phyloP scores from a whole-genome alignment of 2,329 filamentous ascomycete genomes.

The Nigrospora sphaerica region DNA sequence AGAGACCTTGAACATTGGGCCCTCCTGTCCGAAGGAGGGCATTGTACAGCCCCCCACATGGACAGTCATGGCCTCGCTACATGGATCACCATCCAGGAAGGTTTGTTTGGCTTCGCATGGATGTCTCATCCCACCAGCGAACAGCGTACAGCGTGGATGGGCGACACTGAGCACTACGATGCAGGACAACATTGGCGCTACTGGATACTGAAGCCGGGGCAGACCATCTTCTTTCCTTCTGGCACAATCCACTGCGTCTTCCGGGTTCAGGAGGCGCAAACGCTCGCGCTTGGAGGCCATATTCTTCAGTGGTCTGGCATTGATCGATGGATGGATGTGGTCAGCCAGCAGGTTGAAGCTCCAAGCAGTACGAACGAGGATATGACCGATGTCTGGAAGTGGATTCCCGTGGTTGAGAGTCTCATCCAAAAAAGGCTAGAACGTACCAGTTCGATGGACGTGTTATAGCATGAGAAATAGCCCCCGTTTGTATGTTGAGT shows the following conservation, averaged over 20 bases:
- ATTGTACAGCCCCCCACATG: conserved; percentile 25
- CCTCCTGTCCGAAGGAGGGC: conserved; percentile 23
- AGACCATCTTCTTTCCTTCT: conserved; percentile 25
- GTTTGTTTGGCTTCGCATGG: conserved; percentile 21
- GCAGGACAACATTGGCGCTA: conserved; percentile 21
- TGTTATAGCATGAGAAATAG: too few species aligned
- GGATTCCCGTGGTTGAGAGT: not conserved
- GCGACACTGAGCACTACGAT: conserved; percentile 9
- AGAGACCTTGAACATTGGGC: conserved; percentile 19
- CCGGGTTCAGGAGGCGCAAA: conserved; percentile 15
- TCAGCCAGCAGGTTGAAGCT: conserved; percentile 19
- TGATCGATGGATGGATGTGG: conserved; percentile 20
- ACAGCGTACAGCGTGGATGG: conserved; percentile 17
- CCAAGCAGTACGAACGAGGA: conserved; percentile 23
- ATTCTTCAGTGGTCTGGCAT: conserved; percentile 25
- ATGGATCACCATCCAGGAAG: conserved; percentile 24
- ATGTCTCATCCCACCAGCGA: conserved; percentile 17
- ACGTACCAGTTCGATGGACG: not conserved
- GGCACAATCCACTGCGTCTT: conserved; percentile 28
- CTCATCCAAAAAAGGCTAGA: conserved; percentile 1
- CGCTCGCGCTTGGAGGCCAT: conserved; percentile 24
- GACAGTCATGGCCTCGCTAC: conserved; percentile 25
- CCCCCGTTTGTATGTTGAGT: too few species aligned
- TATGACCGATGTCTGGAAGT: conserved; percentile 7
- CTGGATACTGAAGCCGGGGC: conserved; percentile 21